Conservation (phyloP, 345 rosid genomes). For the Nephelium lappaceum region DNA sequence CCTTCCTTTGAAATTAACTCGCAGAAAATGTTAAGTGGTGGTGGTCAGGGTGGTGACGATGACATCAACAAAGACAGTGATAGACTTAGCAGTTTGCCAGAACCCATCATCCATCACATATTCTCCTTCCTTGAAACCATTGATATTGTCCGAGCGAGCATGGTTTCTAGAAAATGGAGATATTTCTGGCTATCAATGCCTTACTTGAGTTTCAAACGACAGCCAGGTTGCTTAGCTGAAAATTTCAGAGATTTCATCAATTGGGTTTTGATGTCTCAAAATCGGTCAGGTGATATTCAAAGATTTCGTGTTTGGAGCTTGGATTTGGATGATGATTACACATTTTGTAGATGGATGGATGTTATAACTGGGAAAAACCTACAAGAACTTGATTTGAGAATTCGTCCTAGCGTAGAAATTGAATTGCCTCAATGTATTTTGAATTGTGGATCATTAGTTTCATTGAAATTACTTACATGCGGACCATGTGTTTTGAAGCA, state of each 20-base stretch:
- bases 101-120: not conserved
- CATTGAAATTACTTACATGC: not conserved
- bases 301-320: too few species aligned
- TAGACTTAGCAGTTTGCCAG: conserved; percentile 11
- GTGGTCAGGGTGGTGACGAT: too few species aligned
- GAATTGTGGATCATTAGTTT: not conserved
- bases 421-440: not conserved
- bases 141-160: not conserved
- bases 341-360: not conserved
- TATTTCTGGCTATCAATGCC: not conserved
- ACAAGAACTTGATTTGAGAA: not conserved
- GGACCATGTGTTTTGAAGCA: not conserved
- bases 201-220: too few species aligned
- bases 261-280: not conserved
- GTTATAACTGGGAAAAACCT: not conserved
- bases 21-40: too few species aligned
- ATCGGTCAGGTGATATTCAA: too few species aligned
- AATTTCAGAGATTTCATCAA: too few species aligned
- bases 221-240: too few species aligned
- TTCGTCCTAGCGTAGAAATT: too few species aligned
- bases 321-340: too few species aligned
- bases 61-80: not conserved
- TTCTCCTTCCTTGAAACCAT: conserved; percentile 9
- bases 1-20: too few species aligned
- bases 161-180: not conserved